phyloP scores from a whole-genome alignment of 805 yeast species.

The Ogataea naganishii region DNA sequence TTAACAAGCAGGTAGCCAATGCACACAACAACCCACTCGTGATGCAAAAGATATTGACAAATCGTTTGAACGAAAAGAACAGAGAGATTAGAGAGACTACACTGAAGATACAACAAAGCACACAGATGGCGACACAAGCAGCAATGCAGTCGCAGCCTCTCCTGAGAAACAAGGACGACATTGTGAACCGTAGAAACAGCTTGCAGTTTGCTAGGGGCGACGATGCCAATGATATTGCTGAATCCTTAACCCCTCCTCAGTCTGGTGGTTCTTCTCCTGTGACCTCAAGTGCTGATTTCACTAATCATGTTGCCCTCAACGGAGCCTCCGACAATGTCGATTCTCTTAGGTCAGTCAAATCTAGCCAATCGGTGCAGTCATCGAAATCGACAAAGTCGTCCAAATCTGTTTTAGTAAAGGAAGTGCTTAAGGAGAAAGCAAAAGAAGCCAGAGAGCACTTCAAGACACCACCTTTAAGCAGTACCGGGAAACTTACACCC shows the following conservation, averaged over 20 bases:
- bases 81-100: slow-evolving; percentile 16
- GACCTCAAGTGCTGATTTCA: too few relatives aligned
- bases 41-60: slow-evolving; percentile 24
- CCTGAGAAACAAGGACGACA: slow-evolving; percentile 24
- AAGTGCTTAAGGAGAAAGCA: too few relatives aligned
- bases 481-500: too few relatives aligned
- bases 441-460: too few relatives aligned
- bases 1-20: slow-evolving; percentile 21
- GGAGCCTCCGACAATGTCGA: too few relatives aligned
- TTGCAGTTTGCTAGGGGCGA: slow-evolving; percentile 14
- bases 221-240: slow-evolving; percentile 11
- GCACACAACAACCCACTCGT: slow-evolving; percentile 23
- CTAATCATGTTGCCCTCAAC: too few relatives aligned
- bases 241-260: slow-evolving; percentile 14
- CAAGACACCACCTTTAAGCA: too few relatives aligned
- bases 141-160: slow-evolving; percentile 11
- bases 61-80: slow-evolving; percentile 22
- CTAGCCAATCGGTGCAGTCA: too few relatives aligned
- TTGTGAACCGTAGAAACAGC: slow-evolving; percentile 16
- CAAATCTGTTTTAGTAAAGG: too few relatives aligned
- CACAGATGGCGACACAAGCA: slow-evolving; percentile 14
- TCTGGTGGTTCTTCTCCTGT: slow-evolving; percentile 16
- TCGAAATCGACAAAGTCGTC: too few relatives aligned
- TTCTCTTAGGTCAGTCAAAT: too few relatives aligned
- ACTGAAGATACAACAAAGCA: slow-evolving; percentile 7